Evolutionary conservation across 179 eudicot species (phyloP).

Genomic region (Actinidia polygama): DNA sequence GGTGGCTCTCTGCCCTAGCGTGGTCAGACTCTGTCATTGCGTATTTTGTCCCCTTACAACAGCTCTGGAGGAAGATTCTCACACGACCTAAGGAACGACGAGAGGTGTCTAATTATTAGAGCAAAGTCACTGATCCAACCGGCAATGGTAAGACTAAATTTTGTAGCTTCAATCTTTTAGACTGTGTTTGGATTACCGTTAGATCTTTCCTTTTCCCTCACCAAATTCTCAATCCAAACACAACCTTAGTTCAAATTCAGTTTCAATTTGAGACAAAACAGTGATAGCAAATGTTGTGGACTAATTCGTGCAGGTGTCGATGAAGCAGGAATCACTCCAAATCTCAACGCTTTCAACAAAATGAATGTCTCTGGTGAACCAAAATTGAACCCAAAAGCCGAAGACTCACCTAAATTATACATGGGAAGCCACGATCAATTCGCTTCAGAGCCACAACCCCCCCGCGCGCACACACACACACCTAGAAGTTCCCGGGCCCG

Average conservation of each 20-base stretch:
- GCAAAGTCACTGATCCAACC: conserved; percentile 60
- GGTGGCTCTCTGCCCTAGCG: too few relatives aligned
- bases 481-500: conserved; percentile 23
- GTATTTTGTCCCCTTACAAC: too few relatives aligned
- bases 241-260: background rate
- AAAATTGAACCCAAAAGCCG: background rate
- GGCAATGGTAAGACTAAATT: conserved; percentile 45
- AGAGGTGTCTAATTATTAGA: conserved; percentile 47
- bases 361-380: conserved; percentile 37
- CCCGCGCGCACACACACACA: conserved; percentile 10
- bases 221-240: background rate
- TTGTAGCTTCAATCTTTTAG: background rate
- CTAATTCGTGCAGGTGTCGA: conserved; percentile 35
- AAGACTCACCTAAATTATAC: conserved; percentile 1
- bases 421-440: conserved; percentile 72
- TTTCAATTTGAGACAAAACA: too few relatives aligned
- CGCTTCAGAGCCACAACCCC: conserved; percentile 47
- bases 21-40: too few relatives aligned
- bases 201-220: too few relatives aligned
- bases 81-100: conserved; percentile 34
- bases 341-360: conserved; percentile 47
- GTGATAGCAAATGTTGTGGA: background rate
- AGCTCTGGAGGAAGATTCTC: conserved; percentile 62
- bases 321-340: conserved; percentile 48
- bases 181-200: too few relatives aligned